These are phyloP conservation scores for Thalassiosira profunda DNA, from an alignment of 108 stramenopile species.

Conservation along the genomic window DNA sequence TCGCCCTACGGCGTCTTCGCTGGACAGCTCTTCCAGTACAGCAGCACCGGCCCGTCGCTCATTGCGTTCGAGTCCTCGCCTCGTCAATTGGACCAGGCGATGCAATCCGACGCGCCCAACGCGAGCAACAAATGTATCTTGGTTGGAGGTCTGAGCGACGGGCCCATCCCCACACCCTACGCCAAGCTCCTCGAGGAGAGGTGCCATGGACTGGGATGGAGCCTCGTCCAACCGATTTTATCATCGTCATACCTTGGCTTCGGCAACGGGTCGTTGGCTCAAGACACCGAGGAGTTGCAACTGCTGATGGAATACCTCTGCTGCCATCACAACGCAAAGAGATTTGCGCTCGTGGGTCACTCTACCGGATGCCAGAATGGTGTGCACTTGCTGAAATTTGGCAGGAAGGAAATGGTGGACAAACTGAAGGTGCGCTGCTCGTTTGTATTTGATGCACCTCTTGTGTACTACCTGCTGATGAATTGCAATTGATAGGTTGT, in stretches of 20 bases:
- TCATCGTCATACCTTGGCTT: conserved; percentile 78
- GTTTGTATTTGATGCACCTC: too few species aligned
- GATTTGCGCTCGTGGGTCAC: conserved; percentile 91
- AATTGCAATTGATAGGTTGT: too few species aligned
- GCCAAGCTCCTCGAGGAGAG: conserved; percentile 57
- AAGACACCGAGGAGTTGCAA: conserved; percentile 67
- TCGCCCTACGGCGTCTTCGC: conserved; percentile 76
- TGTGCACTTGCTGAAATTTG: conserved; percentile 82
- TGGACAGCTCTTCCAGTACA: conserved; percentile 80
- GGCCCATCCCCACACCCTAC: conserved; percentile 83
- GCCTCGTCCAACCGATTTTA: conserved; percentile 85
- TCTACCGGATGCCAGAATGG: conserved; percentile 95
- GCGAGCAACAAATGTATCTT: conserved; percentile 84
- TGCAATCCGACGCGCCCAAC: too few species aligned
- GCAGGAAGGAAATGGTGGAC: conserved; percentile 40
- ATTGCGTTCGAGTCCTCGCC: conserved; percentile 84
- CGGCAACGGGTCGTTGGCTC: conserved; percentile 74
- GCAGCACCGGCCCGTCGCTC: conserved; percentile 40
- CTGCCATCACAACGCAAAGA: conserved; percentile 54
- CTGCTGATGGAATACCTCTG: conserved; percentile 60
- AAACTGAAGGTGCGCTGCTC: too few species aligned
- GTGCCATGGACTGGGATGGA: conserved; percentile 53
- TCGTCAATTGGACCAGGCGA: too few species aligned
- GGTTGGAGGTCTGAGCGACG: conserved; percentile 81
- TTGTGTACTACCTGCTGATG: too few species aligned